Evolutionary conservation across 495 filamentous ascomycete genomes (phyloP).

Genomic region (Penicillium steckii): DNA sequence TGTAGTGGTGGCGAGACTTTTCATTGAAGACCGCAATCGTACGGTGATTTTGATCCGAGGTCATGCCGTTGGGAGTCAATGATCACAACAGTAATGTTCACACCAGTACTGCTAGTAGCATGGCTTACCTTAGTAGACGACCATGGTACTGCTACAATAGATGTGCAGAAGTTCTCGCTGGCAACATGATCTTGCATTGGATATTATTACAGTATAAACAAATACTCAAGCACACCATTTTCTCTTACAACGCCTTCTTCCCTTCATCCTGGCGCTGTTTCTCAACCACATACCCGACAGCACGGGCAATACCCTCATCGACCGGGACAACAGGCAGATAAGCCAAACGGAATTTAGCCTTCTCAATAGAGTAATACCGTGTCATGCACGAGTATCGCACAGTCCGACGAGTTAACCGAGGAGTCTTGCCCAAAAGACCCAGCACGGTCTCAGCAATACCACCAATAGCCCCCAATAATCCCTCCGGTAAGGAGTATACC

Average conservation of each 20-base stretch:
- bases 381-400: constrained; percentile 80
- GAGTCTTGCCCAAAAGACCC: constrained; percentile 66
- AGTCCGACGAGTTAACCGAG: constrained; percentile 70
- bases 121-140: too few relatives aligned
- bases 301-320: constrained; percentile 69
- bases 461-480: constrained; percentile 63
- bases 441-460: constrained; percentile 66
- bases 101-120: too few relatives aligned
- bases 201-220: constrained; percentile 32
- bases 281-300: constrained; percentile 66
- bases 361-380: constrained; percentile 80
- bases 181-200: background rate
- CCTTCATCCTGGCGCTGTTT: constrained; percentile 31
- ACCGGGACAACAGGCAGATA: constrained; percentile 73
- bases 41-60: too few relatives aligned
- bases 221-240: constrained; percentile 8
- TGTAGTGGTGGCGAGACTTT: too few relatives aligned
- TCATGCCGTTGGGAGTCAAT: too few relatives aligned
- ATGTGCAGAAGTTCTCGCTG: too few relatives aligned
- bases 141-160: too few relatives aligned
- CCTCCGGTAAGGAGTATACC: constrained; percentile 67
- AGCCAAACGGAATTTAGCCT: constrained; percentile 75
- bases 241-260: constrained; percentile 46
- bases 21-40: too few relatives aligned
- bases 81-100: too few relatives aligned